Base-by-base conservation (phyloP, 345 rosid genomes). In the Abelmoschus esculentus region DNA sequence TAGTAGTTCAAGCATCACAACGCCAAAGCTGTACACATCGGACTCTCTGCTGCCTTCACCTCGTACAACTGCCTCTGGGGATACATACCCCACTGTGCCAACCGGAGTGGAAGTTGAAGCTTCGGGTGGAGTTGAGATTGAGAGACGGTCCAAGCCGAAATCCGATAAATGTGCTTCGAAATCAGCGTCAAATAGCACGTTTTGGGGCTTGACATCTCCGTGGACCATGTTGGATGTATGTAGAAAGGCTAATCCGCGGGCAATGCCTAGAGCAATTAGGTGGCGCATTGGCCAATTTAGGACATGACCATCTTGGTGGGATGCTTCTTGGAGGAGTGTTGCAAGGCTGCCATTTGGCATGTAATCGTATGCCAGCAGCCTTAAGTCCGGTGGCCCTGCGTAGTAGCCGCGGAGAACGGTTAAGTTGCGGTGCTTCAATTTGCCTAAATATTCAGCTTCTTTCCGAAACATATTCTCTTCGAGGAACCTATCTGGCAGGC, bases 211-310 rank as follows among this genome's bases (percentile, higher is more conserved):
- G 67, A 95, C 66, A 72, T 95, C 99, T 6, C 97, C 97, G 15
- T 93, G 98, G 57, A 91, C 86, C 74, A 87, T 80, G 79, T 86
- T 80, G 80, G 89, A 87, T 32, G 90, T 71, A 77, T 89, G 99
- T 3, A 95, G 84, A 70, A 95, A 95, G 5, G 90, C 86, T 17
- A 95, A 79, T 8, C 99, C 99, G 0, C 99, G 90, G 58, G 99
- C 93, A 6, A 91, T 87, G 29, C 99, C 99, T 0, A 95, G 91
- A 3, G 96, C 99, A 19, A 95, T 91, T 47, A 95, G 82, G 77
- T 95, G 99, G 18, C 99, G 97, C 99, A 95, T 95, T 68, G 97
- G 97, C 99, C 99, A 93, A 75, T 95, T 95, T 5, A 95, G 78
- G 57, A 95, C 97, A 75, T 95, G 99, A 4, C 99, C 99, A 61